Percentiles rank a stretch among this genome's conserved stretches.
These are phyloP conservation scores for Monosporascus cannonballus DNA, from an alignment of 2,329 filamentous ascomycete species.

Conservation along the genomic window DNA sequence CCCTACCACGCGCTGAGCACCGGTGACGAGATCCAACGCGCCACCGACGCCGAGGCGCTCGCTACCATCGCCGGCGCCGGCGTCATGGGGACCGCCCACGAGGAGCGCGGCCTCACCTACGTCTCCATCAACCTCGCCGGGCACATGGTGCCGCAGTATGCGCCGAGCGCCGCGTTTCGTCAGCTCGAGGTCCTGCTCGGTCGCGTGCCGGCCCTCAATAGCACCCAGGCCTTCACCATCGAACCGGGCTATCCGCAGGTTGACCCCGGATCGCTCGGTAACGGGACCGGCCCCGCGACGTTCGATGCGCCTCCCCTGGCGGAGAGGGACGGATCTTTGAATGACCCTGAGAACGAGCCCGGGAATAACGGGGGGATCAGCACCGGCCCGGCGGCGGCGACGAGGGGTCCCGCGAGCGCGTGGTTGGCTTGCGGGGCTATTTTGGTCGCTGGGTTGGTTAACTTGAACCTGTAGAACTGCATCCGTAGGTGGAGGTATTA, in stretches of 20 bases:
- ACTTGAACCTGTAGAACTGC: too few species aligned
- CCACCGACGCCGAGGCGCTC: slow-evolving; percentile 15
- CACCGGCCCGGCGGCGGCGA: too few species aligned
- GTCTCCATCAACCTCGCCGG: slow-evolving; percentile 58
- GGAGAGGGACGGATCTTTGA: too few species aligned
- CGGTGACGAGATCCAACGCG: slow-evolving; percentile 15
- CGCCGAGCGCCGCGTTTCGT: slow-evolving; percentile 61
- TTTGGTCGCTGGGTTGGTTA: too few species aligned
- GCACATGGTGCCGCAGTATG: slow-evolving; percentile 65
- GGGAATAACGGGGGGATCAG: too few species aligned
- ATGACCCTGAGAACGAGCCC: too few species aligned
- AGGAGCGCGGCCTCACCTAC: slow-evolving; percentile 71
- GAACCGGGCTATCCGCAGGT: slow-evolving; percentile 21
- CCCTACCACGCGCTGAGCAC: slow-evolving; percentile 51
- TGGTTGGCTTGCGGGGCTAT: too few species aligned
- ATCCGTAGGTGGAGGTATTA: too few species aligned
- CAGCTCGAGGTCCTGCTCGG: slow-evolving; percentile 73
- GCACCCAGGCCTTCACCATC: slow-evolving; percentile 20
- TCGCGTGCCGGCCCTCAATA: slow-evolving; percentile 42
- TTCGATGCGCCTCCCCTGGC: not conserved
- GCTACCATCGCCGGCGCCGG: slow-evolving; percentile 54
- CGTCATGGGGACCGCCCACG: slow-evolving; percentile 62
- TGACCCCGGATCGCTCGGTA: slow-evolving; percentile 16
- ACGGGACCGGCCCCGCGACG: slow-evolving; percentile 21
- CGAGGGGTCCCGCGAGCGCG: too few species aligned